phyloP scores from a whole-genome alignment of 805 yeast genomes.

The Kazachstania martiniae region DNA sequence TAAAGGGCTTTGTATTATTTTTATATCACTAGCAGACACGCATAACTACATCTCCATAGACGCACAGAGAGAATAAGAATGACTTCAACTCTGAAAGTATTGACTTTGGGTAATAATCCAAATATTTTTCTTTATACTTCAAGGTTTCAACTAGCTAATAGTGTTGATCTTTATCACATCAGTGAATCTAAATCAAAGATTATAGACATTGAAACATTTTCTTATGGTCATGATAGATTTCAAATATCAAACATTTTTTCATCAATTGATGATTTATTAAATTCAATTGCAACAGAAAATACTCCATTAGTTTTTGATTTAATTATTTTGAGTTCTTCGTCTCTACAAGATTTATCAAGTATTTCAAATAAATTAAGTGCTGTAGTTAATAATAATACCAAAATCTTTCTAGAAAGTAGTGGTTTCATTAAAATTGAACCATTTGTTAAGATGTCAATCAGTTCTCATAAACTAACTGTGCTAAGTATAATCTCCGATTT shows the following conservation, averaged over 20 bases:
- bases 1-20: too few relatives aligned
- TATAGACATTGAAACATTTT: constrained; percentile 17
- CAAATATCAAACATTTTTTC: constrained; percentile 19
- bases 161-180: constrained; percentile 26
- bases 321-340: constrained; percentile 36
- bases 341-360: constrained; percentile 41
- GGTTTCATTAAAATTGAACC: constrained; percentile 68
- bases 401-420: constrained; percentile 55
- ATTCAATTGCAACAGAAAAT: constrained; percentile 3
- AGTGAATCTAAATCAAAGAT: constrained; percentile 17
- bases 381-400: constrained; percentile 33
- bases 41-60: neutral
- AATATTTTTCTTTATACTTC: constrained; percentile 24
- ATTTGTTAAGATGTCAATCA: constrained; percentile 38
- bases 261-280: constrained; percentile 13
- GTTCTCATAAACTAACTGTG: constrained; percentile 30
- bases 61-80: too few relatives aligned
- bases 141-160: constrained; percentile 27
- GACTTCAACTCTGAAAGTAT: constrained; percentile 21
- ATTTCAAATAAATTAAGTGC: constrained; percentile 31
- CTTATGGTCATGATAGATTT: constrained; percentile 21
- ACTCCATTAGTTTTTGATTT: constrained; percentile 29
- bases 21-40: too few relatives aligned
- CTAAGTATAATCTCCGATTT: constrained; percentile 53
- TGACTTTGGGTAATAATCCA: constrained; percentile 23